Percentiles rank a stretch among this genome's conserved stretches.
These are phyloP conservation scores for Solanum tacnaense DNA, from an alignment of 257 asterid species.

Conservation along the genomic window DNA sequence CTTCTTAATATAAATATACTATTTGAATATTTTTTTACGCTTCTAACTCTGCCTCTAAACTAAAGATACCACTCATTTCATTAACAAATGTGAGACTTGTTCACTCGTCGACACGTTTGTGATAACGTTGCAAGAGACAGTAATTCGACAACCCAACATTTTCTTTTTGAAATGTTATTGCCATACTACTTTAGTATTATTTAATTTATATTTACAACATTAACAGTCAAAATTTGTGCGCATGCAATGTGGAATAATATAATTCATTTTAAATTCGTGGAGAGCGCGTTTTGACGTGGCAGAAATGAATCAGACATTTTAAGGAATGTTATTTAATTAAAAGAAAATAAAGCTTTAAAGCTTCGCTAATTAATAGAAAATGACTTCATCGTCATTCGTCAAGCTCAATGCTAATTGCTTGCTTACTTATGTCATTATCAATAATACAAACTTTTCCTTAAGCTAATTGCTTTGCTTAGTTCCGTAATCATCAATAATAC, in stretches of 20 bases:
- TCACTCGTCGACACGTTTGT: background rate
- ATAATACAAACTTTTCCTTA: background rate
- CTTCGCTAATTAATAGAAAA: background rate
- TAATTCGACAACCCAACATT: background rate
- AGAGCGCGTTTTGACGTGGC: background rate
- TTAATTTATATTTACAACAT: background rate
- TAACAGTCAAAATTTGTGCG: background rate
- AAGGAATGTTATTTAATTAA: background rate
- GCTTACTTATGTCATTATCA: background rate
- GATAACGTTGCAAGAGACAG: background rate
- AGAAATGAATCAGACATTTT: background rate
- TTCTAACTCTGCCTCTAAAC: background rate
- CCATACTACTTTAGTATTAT: background rate
- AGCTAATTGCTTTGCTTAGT: background rate
- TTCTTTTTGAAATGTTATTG: background rate
- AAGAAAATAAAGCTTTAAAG: background rate
- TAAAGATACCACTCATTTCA: background rate
- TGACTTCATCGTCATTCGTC: background rate
- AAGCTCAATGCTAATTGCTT: background rate
- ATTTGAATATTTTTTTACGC: too few species aligned
- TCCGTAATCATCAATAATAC: background rate
- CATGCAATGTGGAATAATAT: background rate
- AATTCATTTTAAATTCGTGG: background rate
- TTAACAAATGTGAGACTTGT: too few species aligned
- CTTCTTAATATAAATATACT: fast-evolving